These are phyloP conservation scores for Bryum argenteum DNA, from an alignment of 225 moss, liverwort and hornwort genomes.

Conservation along the genomic window DNA sequence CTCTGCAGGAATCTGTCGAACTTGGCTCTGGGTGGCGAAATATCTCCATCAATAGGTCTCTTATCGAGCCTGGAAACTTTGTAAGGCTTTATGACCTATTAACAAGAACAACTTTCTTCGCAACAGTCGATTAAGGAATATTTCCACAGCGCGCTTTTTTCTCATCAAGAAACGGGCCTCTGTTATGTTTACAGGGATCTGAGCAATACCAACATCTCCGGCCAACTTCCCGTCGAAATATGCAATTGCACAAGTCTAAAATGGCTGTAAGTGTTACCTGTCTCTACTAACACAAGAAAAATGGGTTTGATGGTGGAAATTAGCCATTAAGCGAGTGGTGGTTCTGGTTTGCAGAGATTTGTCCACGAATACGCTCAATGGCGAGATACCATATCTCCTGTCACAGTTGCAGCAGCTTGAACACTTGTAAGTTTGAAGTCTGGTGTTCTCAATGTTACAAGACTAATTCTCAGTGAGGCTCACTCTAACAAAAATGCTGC, in stretches of 20 bases:
- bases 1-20: constrained; percentile 47
- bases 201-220: constrained; percentile 56
- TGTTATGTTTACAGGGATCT: constrained; percentile 43
- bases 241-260: constrained; percentile 56
- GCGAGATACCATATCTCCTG: constrained; percentile 61
- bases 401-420: constrained; percentile 65
- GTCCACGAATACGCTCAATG: constrained; percentile 54
- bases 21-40: constrained; percentile 55
- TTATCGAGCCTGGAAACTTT: constrained; percentile 47
- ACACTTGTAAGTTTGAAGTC: constrained; percentile 43
- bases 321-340: constrained; percentile 13
- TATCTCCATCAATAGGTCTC: constrained; percentile 56
- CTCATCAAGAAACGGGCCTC: background rate
- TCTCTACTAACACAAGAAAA: background rate
- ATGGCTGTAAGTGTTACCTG: constrained; percentile 35
- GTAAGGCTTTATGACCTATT: constrained; percentile 34
- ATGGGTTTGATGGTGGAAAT: background rate
- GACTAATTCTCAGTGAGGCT: too few relatives aligned
- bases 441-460: too few relatives aligned
- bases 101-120: background rate
- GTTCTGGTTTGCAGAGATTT: constrained; percentile 52
- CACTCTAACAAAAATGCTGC: constrained; percentile 6
- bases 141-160: too few relatives aligned
- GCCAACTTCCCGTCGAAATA: constrained; percentile 58
- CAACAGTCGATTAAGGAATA: too few relatives aligned